phyloP scores from a whole-genome alignment of 2,329 filamentous ascomycete genomes.

The Metarhizium robertsii region DNA sequence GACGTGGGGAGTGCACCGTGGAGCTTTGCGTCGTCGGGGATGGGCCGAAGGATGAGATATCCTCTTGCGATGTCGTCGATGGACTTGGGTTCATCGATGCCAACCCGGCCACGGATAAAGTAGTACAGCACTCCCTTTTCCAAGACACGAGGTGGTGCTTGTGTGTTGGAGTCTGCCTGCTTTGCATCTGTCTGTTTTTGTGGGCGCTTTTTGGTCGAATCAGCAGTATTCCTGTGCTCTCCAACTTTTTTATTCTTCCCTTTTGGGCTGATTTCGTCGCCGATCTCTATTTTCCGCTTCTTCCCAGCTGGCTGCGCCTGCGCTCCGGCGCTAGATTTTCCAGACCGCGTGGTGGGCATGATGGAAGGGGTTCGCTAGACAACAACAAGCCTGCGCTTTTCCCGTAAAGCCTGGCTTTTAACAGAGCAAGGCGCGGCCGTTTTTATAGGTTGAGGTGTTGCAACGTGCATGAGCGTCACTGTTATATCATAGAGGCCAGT shows the following conservation, averaged over 20 bases:
- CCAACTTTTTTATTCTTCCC: not conserved
- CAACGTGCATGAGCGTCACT: not conserved
- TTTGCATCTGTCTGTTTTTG: not conserved
- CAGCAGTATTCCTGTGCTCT: not conserved
- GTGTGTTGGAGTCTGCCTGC: not conserved
- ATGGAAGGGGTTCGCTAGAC: not conserved
- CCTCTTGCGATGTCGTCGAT: slow-evolving; percentile 67
- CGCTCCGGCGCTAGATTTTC: not conserved
- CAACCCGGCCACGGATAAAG: slow-evolving; percentile 73
- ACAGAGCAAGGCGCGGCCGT: not conserved
- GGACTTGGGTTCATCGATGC: slow-evolving; percentile 57
- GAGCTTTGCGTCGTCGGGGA: slow-evolving; percentile 56
- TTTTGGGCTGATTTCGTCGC: not conserved
- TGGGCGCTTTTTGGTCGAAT: not conserved
- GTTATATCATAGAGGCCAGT: not conserved
- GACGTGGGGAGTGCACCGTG: slow-evolving; percentile 36
- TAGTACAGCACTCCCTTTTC: slow-evolving; percentile 91
- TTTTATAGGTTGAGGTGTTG: not conserved
- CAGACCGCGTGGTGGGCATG: not conserved
- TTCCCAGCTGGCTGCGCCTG: not conserved
- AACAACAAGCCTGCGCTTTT: not conserved
- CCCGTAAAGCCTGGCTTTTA: not conserved
- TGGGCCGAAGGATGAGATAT: slow-evolving; percentile 70
- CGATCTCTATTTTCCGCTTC: not conserved
- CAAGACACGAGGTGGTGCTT: slow-evolving; percentile 38